A percentile compares a stretch with the other conserved stretches of the same genome.
Conservation (phyloP, 1,139 yeast species). For the Taphrina confusa region DNA sequence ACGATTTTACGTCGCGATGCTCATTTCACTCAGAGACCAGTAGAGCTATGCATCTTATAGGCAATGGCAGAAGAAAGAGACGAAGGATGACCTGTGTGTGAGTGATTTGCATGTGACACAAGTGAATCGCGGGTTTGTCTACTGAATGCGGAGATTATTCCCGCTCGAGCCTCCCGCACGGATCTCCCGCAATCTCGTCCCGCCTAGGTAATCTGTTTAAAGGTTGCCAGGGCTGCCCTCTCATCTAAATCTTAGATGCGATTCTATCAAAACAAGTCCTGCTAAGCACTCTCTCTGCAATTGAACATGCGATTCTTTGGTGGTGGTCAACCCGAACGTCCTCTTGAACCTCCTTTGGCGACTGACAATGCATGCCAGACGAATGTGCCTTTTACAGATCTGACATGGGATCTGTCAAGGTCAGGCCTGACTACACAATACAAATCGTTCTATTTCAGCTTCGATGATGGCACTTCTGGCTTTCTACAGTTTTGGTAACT, state of each 20-base stretch:
- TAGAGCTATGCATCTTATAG: too few relatives aligned
- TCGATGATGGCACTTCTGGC: slow-evolving; percentile 36
- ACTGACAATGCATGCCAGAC: neutral
- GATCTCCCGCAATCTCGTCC: too few relatives aligned
- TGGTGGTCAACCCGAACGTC: neutral
- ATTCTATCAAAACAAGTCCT: neutral
- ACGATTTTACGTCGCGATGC: too few relatives aligned
- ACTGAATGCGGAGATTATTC: too few relatives aligned
- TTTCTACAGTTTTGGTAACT: slow-evolving; percentile 28
- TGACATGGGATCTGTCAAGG: slow-evolving; percentile 29
- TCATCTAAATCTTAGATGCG: slow-evolving; percentile 2
- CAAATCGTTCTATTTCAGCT: slow-evolving; percentile 35
- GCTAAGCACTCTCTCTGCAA: neutral
- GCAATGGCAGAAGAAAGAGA: too few relatives aligned
- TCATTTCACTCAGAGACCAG: too few relatives aligned
- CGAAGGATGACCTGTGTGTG: too few relatives aligned
- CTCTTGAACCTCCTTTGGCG: slow-evolving; percentile 8
- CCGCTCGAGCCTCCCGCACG: too few relatives aligned
- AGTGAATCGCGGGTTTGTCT: too few relatives aligned
- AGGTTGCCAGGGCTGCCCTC: too few relatives aligned
- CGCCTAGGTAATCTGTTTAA: too few relatives aligned
- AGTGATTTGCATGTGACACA: too few relatives aligned
- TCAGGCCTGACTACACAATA: slow-evolving; percentile 36
- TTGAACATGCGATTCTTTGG: slow-evolving; percentile 13
- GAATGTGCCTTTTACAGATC: neutral